phyloP scores from a whole-genome alignment of 2,329 filamentous ascomycete genomes.

The Juglanconis juglandina region DNA sequence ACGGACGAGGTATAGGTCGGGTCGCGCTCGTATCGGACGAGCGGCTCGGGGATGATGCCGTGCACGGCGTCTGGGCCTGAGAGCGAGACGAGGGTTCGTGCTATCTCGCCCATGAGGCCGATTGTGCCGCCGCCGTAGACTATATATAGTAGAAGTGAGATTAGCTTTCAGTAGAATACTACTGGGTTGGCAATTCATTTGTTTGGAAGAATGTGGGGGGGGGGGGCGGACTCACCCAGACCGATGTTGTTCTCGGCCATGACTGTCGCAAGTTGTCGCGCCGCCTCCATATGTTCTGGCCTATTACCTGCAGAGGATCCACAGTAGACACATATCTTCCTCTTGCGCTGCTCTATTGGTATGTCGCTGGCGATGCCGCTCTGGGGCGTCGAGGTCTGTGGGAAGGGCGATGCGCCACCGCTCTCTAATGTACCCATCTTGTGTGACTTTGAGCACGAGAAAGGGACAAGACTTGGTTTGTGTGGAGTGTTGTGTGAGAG shows the following conservation, averaged over 20 bases:
- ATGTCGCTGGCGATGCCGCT: constrained; percentile 21
- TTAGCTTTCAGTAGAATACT: constrained; percentile 11
- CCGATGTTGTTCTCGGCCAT: constrained; percentile 76
- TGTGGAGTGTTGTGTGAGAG: too few relatives aligned
- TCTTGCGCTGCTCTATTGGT: constrained; percentile 34
- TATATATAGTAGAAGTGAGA: constrained; percentile 23
- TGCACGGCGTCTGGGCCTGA: constrained; percentile 80
- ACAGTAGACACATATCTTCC: constrained; percentile 92
- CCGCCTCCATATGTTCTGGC: constrained; percentile 73
- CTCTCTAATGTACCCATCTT: constrained; percentile 36
- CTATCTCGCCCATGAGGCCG: constrained; percentile 92
- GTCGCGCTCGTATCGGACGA: constrained; percentile 75
- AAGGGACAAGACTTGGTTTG: neutral
- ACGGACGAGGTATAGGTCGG: constrained; percentile 47
- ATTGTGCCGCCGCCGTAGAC: constrained; percentile 95
- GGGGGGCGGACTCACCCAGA: constrained; percentile 51
- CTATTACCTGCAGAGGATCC: constrained; percentile 73
- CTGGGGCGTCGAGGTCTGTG: constrained; percentile 28
- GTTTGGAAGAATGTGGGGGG: neutral
- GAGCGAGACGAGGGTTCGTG: constrained; percentile 78
- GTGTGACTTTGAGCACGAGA: neutral
- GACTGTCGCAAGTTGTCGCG: constrained; percentile 67
- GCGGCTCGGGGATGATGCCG: constrained; percentile 85
- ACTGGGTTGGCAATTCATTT: neutral
- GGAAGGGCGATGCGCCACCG: constrained; percentile 35